A percentile compares a stretch with the other conserved stretches of the same genome.
phyloP scores from a whole-genome alignment of 2,329 filamentous ascomycete species.

The Westerdykella ornata region DNA sequence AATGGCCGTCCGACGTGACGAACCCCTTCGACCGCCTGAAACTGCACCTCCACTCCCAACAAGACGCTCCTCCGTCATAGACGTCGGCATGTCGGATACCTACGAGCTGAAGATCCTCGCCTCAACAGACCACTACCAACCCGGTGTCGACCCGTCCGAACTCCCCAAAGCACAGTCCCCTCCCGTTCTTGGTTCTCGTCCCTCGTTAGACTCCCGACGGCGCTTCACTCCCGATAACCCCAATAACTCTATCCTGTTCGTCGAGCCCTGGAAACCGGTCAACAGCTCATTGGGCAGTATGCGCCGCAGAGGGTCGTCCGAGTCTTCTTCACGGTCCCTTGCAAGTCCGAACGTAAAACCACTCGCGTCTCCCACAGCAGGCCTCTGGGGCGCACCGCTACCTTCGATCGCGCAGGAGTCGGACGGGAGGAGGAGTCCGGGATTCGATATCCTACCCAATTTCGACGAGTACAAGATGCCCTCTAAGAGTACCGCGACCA shows the following conservation, averaged over 20 bases:
- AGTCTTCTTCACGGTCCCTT: slow-evolving; percentile 18
- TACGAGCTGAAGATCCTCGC: slow-evolving; percentile 72
- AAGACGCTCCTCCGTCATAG: slow-evolving; percentile 38
- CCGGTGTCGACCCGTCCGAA: slow-evolving; percentile 41
- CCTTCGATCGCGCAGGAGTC: slow-evolving; percentile 13
- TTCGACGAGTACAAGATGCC: slow-evolving; percentile 17
- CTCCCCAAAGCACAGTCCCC: slow-evolving; percentile 22
- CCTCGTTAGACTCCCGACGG: slow-evolving; percentile 23
- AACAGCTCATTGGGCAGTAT: slow-evolving; percentile 38
- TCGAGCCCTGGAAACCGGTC: slow-evolving; percentile 25
- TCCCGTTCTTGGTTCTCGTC: slow-evolving; percentile 23
- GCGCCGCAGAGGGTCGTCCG: slow-evolving; percentile 33
- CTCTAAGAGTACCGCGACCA: slow-evolving; percentile 1
- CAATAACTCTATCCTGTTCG: slow-evolving; percentile 22
- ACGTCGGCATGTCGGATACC: slow-evolving; percentile 47
- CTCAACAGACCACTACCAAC: slow-evolving; percentile 65
- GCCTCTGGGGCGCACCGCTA: slow-evolving; percentile 38
- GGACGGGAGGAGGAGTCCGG: slow-evolving; percentile 20
- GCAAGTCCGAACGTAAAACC: slow-evolving; percentile 13
- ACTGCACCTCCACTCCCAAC: slow-evolving; percentile 10
- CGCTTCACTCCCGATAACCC: slow-evolving; percentile 19
- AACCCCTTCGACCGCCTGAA: slow-evolving; percentile 22
- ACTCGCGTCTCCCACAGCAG: slow-evolving; percentile 21
- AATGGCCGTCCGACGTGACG: slow-evolving; percentile 54
- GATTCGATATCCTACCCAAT: slow-evolving; percentile 31